Evolutionary conservation across 2,329 filamentous ascomycete genomes (phyloP).

Genomic region (Monosporascus sp.): DNA sequence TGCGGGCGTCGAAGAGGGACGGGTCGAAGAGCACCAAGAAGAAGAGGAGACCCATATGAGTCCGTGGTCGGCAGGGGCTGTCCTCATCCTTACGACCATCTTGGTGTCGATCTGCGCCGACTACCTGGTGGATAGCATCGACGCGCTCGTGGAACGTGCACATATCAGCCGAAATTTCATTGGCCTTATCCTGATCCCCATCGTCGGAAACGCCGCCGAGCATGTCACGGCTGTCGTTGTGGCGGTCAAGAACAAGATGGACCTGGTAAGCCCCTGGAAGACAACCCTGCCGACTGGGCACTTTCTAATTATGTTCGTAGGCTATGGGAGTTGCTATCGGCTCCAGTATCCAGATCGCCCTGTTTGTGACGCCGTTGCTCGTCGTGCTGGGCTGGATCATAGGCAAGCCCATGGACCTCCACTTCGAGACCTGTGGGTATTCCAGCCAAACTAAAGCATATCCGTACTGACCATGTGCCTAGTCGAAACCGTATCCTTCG

Average conservation of each 20-base stretch:
- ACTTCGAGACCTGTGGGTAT: constrained; percentile 63
- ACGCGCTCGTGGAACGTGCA: constrained; percentile 61
- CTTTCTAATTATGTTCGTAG: constrained; percentile 21
- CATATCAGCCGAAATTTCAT: constrained; percentile 78
- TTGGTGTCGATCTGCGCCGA: constrained; percentile 70
- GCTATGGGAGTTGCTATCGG: constrained; percentile 79
- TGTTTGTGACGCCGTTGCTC: constrained; percentile 74
- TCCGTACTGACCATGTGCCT: constrained; percentile 7
- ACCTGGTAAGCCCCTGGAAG: constrained; percentile 34
- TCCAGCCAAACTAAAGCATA: constrained; percentile 3
- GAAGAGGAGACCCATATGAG: constrained; percentile 49
- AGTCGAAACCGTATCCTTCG: constrained; percentile 74
- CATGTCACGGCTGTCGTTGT: constrained; percentile 79
- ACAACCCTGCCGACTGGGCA: background rate
- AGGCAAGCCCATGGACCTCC: constrained; percentile 66
- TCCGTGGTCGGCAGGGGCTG: constrained; percentile 57
- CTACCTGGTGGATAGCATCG: constrained; percentile 71
- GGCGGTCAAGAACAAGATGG: constrained; percentile 72
- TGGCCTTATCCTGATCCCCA: constrained; percentile 71
- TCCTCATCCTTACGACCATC: constrained; percentile 64
- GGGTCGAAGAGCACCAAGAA: constrained; percentile 36
- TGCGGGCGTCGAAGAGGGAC: constrained; percentile 17
- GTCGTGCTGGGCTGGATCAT: constrained; percentile 77
- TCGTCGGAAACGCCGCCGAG: constrained; percentile 75
- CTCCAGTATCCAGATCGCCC: constrained; percentile 75